Evolutionary conservation across 192 early-diverging fungal genomes (phyloP).

Genomic region (Martensiomyces pterosporus): DNA sequence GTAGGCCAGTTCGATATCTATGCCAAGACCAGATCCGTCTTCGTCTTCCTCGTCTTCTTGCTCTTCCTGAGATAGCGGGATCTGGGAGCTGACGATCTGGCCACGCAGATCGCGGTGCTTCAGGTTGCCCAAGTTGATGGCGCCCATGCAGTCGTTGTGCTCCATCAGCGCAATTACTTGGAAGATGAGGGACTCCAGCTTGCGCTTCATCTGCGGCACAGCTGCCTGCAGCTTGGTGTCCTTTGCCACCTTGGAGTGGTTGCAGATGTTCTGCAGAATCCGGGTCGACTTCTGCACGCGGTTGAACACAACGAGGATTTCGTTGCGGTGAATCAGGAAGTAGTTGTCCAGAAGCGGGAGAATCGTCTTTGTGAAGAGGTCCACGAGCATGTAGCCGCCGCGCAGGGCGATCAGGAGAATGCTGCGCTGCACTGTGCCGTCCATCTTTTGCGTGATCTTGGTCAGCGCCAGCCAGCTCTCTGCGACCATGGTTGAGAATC

Average conservation of each 20-base stretch:
- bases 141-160: constrained; percentile 58
- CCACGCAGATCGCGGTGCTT: constrained; percentile 72
- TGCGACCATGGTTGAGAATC: constrained; percentile 12
- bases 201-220: constrained; percentile 66
- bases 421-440: constrained; percentile 9
- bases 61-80: constrained; percentile 20
- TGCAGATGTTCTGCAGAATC: constrained; percentile 62
- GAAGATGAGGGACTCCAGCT: constrained; percentile 69
- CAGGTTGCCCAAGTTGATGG: constrained; percentile 54
- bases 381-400: constrained; percentile 23
- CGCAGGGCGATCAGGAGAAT: constrained; percentile 22
- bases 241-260: constrained; percentile 68
- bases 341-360: constrained; percentile 30
- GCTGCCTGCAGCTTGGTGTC: constrained; percentile 57
- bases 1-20: constrained; percentile 1
- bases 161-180: constrained; percentile 70
- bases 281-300: constrained; percentile 48
- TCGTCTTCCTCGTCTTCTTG: constrained; percentile 9
- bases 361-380: constrained; percentile 24
- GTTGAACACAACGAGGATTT: constrained; percentile 16
- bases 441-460: constrained; percentile 22
- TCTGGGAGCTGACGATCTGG: constrained; percentile 65
- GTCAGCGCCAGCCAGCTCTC: constrained; percentile 34
- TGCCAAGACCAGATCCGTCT: constrained; percentile 1
- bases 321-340: constrained; percentile 27